Evolutionary conservation across 257 asterid species (phyloP), one percentile per base, ranked within the genome.

Genomic region (Oldenlandia corymbosa): DNA sequence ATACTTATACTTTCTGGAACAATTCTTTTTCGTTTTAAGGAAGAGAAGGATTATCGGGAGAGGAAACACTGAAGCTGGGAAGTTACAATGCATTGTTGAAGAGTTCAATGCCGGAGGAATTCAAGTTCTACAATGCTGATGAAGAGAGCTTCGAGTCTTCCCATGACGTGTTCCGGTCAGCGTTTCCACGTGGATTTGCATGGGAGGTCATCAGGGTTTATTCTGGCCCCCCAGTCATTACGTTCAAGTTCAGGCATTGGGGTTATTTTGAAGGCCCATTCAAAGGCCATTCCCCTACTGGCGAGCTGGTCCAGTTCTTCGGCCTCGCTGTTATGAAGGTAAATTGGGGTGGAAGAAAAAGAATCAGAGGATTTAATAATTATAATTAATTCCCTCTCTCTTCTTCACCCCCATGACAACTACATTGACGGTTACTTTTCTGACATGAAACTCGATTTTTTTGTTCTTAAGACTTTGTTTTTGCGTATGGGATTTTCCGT

Each of bases 231-330:
- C 97, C 97, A 1, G 54, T 82, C 7, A 73, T 90, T 7, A 48
- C 88, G n/a, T 88, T 77, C 71, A 90, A 90, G 73, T 90, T 84
- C 71, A 71, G 97, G 77, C 97, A 91, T 39, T 91, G 97, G 97
- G 97, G 96, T 36, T 91, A 71, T 71, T 91, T 85, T 49, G 96
- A 91, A 78, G 97, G 96, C 0, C 91, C 93, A 16, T 90, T 85
- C 78, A 85, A 90, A 62, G 87, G 80, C 9, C 87, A 80, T 54
- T 80, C 87, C 11, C 91, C 96, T 9, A 88, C 97, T 0, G 88
- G 95, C 20, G 83, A 91, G 14, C 53, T 85, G 78, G 82, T 86
- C 23, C 76, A 91, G 66, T 91, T 91, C 65, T 79, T 64, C 48
- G 97, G 96, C 1, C 24, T 88, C 23, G 93, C 84, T 8, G 61